These are phyloP conservation scores for Linanthus parryae DNA, from an alignment of 148 eudicot genomes.

Conservation along the genomic window DNA sequence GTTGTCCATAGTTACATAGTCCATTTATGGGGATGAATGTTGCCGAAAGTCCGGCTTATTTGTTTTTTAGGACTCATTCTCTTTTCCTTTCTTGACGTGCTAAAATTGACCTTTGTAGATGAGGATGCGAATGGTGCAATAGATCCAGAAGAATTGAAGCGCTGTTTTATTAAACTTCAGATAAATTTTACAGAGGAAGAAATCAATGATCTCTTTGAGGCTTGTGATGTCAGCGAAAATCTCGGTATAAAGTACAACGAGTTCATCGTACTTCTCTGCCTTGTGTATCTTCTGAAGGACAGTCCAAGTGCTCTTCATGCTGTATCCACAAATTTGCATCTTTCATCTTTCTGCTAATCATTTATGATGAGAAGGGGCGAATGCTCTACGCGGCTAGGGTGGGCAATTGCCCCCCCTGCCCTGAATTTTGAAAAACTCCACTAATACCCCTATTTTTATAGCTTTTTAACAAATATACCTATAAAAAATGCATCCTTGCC, in stretches of 20 bases:
- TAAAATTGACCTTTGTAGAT: too few relatives aligned
- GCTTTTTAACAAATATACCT: too few relatives aligned
- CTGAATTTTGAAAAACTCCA: too few relatives aligned
- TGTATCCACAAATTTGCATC: slow-evolving; percentile 33
- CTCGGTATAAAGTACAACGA: slow-evolving; percentile 70
- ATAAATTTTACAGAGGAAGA: slow-evolving; percentile 73
- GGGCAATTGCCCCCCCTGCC: too few relatives aligned
- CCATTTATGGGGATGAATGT: too few relatives aligned
- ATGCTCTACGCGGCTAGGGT: too few relatives aligned
- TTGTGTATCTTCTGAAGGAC: slow-evolving; percentile 80
- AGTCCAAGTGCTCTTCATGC: slow-evolving; percentile 34
- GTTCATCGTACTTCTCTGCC: slow-evolving; percentile 89
- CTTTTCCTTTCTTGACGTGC: slow-evolving; percentile 5
- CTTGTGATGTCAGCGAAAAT: slow-evolving; percentile 68
- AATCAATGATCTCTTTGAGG: slow-evolving; percentile 56
- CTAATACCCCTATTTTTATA: too few relatives aligned
- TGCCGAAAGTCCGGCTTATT: too few relatives aligned
- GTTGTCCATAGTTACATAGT: too few relatives aligned
- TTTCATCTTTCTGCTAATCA: neutral
- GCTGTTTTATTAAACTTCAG: slow-evolving; percentile 60
- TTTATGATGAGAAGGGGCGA: too few relatives aligned
- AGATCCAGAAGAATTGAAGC: slow-evolving; percentile 68
- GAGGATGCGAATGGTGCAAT: slow-evolving; percentile 73
- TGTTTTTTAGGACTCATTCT: too few relatives aligned
- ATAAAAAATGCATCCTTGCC: too few relatives aligned